Conservation (phyloP, 495 filamentous ascomycete genomes). For the Podospora sp. region DNA sequence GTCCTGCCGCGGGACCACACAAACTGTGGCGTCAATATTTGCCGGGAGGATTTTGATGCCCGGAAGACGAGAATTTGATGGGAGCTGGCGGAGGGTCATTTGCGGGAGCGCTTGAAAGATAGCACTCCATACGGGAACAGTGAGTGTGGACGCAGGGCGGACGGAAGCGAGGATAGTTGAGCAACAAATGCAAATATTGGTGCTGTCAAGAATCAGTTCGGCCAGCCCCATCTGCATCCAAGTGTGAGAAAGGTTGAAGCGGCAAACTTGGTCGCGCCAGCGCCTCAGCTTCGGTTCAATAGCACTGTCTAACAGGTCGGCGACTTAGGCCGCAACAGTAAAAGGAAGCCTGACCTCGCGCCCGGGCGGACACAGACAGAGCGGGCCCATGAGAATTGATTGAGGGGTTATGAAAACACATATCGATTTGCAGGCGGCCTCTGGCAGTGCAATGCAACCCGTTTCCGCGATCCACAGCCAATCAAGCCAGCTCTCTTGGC, state of each 20-base stretch:
- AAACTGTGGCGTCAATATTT: not conserved
- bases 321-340: no score
- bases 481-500: not conserved
- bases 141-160: not conserved
- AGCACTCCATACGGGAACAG: not conserved
- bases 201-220: not conserved
- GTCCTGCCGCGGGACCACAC: not conserved
- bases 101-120: not conserved
- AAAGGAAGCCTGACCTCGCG: not conserved
- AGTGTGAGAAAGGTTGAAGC: not conserved
- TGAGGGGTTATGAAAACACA: not conserved
- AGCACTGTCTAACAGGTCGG: no score
- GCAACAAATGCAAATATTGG: not conserved
- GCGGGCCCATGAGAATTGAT: not conserved
- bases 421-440: not conserved
- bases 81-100: not conserved
- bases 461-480: conserved; percentile 1
- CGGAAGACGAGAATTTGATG: not conserved
- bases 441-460: not conserved
- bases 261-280: not conserved
- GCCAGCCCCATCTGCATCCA: not conserved
- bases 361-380: not conserved
- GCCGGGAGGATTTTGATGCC: not conserved
- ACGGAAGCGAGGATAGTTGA: not conserved
- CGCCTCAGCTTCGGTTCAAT: no score